These are phyloP conservation scores for Backusella tuberculispora DNA, from an alignment of 192 early-diverging fungal genomes.

Conservation along the genomic window DNA sequence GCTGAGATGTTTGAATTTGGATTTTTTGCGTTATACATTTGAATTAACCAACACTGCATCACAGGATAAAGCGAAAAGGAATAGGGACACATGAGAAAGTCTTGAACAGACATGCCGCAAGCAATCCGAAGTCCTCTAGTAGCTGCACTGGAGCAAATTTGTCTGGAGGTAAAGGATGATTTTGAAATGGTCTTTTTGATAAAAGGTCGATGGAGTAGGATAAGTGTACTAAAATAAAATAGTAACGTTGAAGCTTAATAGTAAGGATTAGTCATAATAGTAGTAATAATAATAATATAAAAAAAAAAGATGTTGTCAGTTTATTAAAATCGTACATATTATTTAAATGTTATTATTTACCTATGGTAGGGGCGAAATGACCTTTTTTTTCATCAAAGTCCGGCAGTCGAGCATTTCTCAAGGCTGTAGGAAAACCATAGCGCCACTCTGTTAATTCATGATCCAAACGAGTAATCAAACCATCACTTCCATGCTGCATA, in stretches of 20 bases:
- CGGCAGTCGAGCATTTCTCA: not conserved
- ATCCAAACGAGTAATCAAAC: constrained; percentile 24
- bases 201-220: not conserved
- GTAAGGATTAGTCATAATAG: too few relatives aligned
- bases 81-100: constrained; percentile 17
- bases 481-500: constrained; percentile 29
- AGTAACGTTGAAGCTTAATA: not conserved
- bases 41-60: constrained; percentile 1
- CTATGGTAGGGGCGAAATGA: constrained; percentile 6
- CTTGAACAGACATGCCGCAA: not conserved
- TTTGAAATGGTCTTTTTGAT: constrained; percentile 1
- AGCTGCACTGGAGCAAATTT: constrained; percentile 20
- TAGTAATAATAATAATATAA: not conserved
- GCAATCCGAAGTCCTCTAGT: not conserved
- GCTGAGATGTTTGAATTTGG: not conserved
- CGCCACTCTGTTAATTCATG: constrained; percentile 33
- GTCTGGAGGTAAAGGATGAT: constrained; percentile 8
- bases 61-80: constrained; percentile 12
- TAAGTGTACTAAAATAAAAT: constrained; percentile 4
- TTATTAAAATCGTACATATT: not conserved
- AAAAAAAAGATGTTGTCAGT: not conserved
- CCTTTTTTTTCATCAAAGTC: constrained; percentile 4
- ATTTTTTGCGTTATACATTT: constrained; percentile 8
- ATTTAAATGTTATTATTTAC: not conserved
- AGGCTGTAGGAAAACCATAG: constrained; percentile 8